These are phyloP conservation scores for Astraeus odoratus DNA, from an alignment of 768 basidiomycete genomes.

Conservation along the genomic window DNA sequence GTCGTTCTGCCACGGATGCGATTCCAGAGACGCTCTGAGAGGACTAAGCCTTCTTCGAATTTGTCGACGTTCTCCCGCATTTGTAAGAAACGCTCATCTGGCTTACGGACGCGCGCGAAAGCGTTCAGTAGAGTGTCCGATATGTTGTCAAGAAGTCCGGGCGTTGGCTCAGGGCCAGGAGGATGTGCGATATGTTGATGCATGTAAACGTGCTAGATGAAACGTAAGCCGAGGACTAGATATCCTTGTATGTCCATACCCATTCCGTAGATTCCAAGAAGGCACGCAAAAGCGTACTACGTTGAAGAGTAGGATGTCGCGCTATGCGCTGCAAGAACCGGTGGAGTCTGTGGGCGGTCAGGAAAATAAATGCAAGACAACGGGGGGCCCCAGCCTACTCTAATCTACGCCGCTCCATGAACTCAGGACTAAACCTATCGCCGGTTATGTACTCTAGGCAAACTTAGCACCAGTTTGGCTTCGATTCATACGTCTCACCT, in stretches of 20 bases:
- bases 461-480: conserved; percentile 1
- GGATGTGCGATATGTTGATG: conserved; percentile 94
- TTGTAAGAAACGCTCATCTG: conserved; percentile 88
- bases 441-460: conserved; percentile 90
- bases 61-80: conserved; percentile 93
- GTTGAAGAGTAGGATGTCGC: conserved; percentile 91
- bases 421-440: conserved; percentile 94
- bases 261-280: conserved; percentile 99
- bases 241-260: conserved; percentile 43
- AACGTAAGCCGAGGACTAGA: conserved; percentile 1
- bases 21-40: conserved; percentile 75
- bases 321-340: conserved; percentile 86
- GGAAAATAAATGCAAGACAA: background rate
- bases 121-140: conserved; percentile 96
- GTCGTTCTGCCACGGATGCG: conserved; percentile 76
- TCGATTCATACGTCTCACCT: conserved; percentile 48
- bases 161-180: conserved; percentile 71
- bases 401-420: conserved; percentile 85
- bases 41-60: conserved; percentile 87
- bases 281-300: conserved; percentile 83
- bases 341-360: conserved; percentile 56
- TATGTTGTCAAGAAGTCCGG: conserved; percentile 86
- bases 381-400: conserved; percentile 51
- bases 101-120: conserved; percentile 92
- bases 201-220: conserved; percentile 83